A percentile compares a stretch with the other conserved stretches of the same genome.
Evolutionary conservation across 2,329 filamentous ascomycete species (phyloP).

Genomic region (Fonsecaea monophora): DNA sequence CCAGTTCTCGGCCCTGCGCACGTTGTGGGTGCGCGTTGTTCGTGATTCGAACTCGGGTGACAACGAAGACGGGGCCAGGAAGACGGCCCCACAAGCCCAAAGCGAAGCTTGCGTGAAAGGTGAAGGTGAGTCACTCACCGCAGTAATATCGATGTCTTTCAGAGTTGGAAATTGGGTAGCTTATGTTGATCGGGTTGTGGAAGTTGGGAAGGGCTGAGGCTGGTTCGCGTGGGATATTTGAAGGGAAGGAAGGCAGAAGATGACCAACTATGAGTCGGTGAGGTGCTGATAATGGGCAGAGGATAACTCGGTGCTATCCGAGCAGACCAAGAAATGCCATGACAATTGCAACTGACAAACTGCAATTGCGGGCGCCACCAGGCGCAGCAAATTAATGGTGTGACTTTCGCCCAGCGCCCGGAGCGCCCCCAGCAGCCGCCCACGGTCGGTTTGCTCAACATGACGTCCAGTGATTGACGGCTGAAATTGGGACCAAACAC

Average conservation of each 20-base stretch:
- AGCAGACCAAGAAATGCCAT: slow-evolving; percentile 20
- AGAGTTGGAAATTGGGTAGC: neutral
- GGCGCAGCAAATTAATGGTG: slow-evolving; percentile 15
- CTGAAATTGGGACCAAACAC: neutral
- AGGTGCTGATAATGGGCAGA: slow-evolving; percentile 13
- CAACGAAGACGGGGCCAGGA: neutral
- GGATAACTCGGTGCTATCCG: neutral
- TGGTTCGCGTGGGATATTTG: neutral
- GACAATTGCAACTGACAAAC: slow-evolving; percentile 26
- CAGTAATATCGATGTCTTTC: neutral
- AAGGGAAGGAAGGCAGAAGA: neutral
- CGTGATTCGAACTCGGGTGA: too few relatives aligned
- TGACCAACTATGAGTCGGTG: neutral
- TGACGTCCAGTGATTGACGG: slow-evolving; percentile 12
- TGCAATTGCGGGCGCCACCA: slow-evolving; percentile 3
- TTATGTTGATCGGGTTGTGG: neutral
- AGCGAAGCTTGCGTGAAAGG: neutral
- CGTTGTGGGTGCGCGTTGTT: too few relatives aligned
- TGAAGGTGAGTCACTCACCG: neutral
- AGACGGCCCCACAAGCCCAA: slow-evolving; percentile 3
- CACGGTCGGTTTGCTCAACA: slow-evolving; percentile 7
- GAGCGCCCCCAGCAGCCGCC: neutral
- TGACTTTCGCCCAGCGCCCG: slow-evolving; percentile 9
- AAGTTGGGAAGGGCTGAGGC: neutral
- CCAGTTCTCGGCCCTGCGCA: too few relatives aligned